These are phyloP conservation scores for Echites panduratus DNA, from an alignment of 257 asterid genomes.

Conservation along the genomic window DNA sequence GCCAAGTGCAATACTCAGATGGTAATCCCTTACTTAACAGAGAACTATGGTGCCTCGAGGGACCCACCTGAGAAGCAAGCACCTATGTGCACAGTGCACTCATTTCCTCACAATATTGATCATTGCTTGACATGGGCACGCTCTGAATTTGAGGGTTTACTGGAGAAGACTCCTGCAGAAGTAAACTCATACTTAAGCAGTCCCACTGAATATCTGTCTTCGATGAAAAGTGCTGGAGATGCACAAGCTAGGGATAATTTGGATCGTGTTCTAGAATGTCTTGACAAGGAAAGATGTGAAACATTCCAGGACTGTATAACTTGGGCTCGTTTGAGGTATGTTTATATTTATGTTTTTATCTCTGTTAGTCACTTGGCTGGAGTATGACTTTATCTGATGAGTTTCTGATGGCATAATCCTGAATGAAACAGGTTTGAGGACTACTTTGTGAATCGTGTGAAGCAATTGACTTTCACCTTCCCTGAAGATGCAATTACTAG, in stretches of 20 bases:
- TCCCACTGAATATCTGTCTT: constrained; percentile 58
- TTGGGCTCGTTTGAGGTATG: constrained; percentile 83
- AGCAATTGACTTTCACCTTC: constrained; percentile 75
- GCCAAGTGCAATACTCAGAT: constrained; percentile 90
- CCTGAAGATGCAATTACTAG: constrained; percentile 88
- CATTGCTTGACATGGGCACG: constrained; percentile 98
- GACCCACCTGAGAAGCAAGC: constrained; percentile 98
- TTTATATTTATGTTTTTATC: not conserved
- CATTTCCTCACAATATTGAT: constrained; percentile 90
- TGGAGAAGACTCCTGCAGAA: constrained; percentile 90
- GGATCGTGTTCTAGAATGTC: constrained; percentile 76
- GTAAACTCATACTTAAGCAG: constrained; percentile 68
- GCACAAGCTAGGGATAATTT: constrained; percentile 90
- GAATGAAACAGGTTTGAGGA: constrained; percentile 65
- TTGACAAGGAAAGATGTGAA: constrained; percentile 65
- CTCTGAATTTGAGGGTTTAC: constrained; percentile 93
- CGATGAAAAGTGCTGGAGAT: constrained; percentile 80
- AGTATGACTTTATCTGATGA: not conserved
- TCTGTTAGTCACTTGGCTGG: not conserved
- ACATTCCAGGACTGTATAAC: constrained; percentile 73
- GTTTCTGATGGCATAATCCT: constrained; percentile 8
- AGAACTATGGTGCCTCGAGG: constrained; percentile 90
- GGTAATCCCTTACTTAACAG: constrained; percentile 88
- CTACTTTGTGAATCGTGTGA: constrained; percentile 69
- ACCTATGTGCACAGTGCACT: constrained; percentile 94